Conservation (phyloP, 192 early-diverging fungal genomes). For the Tieghemiomyces parasiticus region DNA sequence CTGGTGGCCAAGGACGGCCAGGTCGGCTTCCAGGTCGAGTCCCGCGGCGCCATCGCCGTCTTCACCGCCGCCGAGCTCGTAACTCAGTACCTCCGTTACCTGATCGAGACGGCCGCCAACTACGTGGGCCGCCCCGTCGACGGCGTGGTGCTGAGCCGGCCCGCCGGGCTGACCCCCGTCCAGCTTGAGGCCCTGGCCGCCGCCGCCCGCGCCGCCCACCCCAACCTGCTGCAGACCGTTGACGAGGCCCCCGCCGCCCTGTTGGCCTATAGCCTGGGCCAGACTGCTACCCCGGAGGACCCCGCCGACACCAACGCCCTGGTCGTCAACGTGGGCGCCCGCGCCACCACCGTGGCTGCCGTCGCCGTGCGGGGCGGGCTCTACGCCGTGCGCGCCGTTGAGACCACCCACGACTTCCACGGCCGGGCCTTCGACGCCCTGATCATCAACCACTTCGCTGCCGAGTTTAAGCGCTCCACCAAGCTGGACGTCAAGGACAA, state of each 20-base stretch:
- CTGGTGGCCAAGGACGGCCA: conserved; percentile 37
- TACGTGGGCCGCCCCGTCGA: conserved; percentile 67
- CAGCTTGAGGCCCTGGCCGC: conserved; percentile 49
- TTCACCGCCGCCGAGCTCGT: conserved; percentile 61
- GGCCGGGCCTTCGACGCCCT: conserved; percentile 78
- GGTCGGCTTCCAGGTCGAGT: conserved; percentile 45
- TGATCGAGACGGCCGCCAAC: conserved; percentile 78
- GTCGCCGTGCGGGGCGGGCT: conserved; percentile 68
- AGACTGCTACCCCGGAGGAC: conserved; percentile 29
- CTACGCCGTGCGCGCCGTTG: conserved; percentile 58
- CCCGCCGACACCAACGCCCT: conserved; percentile 59
- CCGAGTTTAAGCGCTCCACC: conserved; percentile 78
- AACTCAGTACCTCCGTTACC: conserved; percentile 59
- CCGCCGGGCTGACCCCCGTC: conserved; percentile 64
- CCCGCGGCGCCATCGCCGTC: conserved; percentile 37
- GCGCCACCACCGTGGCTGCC: conserved; percentile 68
- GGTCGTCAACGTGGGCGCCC: conserved; percentile 80
- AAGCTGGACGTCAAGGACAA: conserved; percentile 66
- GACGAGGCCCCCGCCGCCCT: conserved; percentile 84
- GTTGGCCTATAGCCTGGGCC: conserved; percentile 62
- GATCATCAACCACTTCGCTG: conserved; percentile 61
- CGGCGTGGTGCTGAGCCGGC: conserved; percentile 74
- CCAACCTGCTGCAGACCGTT: conserved; percentile 65
- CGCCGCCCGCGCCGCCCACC: conserved; percentile 60
- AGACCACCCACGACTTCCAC: conserved; percentile 64